phyloP scores from a whole-genome alignment of 768 basidiomycete species.

The Lactarius deliciosus region DNA sequence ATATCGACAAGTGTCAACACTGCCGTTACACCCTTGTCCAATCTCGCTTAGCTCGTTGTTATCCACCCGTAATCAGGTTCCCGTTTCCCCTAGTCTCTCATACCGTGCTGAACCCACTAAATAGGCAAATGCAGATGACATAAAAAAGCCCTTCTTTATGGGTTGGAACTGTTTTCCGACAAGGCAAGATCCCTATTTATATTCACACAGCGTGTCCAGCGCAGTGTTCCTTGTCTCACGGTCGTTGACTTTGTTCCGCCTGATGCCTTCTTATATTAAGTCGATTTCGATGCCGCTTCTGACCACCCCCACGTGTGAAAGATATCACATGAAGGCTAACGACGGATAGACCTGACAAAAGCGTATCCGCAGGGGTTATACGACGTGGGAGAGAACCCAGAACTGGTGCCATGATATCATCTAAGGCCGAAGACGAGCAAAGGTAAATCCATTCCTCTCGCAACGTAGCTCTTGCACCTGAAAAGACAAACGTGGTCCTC shows the following conservation, averaged over 20 bases:
- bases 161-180: slow-evolving; percentile 48
- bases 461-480: too few species aligned
- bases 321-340: too few species aligned
- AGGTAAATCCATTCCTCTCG: slow-evolving; percentile 21
- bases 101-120: slow-evolving; percentile 19
- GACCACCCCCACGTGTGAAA: too few species aligned
- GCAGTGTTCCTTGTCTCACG: slow-evolving; percentile 29
- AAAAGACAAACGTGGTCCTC: too few species aligned
- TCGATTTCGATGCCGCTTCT: too few species aligned
- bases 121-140: slow-evolving; percentile 52
- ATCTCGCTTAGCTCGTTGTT: slow-evolving; percentile 42
- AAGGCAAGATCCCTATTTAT: slow-evolving; percentile 45
- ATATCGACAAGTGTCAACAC: slow-evolving; percentile 40
- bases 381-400: slow-evolving; percentile 32
- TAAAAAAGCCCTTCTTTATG: slow-evolving; percentile 48
- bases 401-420: slow-evolving; percentile 40
- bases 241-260: slow-evolving; percentile 13
- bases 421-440: slow-evolving; percentile 43
- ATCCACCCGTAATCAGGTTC: slow-evolving; percentile 37
- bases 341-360: too few species aligned
- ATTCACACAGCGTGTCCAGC: slow-evolving; percentile 48
- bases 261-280: too few species aligned
- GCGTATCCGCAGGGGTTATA: slow-evolving; percentile 23
- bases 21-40: slow-evolving; percentile 45
- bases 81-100: neutral